Evolutionary conservation across 2,329 filamentous ascomycete species (phyloP), one percentile per base, ranked within the genome.

Genomic region (Eurotiales sp.): DNA sequence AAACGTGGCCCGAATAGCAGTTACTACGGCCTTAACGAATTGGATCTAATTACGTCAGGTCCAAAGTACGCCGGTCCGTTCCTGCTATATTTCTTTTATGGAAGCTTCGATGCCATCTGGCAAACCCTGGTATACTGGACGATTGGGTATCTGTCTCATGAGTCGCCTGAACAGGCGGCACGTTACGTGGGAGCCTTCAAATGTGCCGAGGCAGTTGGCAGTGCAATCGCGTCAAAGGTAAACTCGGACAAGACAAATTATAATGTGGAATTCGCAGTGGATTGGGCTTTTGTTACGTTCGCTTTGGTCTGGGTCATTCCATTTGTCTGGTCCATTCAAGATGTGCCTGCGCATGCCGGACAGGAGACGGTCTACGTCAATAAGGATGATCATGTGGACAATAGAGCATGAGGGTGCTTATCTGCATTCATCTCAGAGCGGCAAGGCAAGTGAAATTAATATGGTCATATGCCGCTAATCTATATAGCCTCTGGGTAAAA

Each of bases 51-150:
- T 55, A 74, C 65, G 11, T 59, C 72, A 25, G 76, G 74, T 29
- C 55, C 65, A 32, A 71, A 76, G 36, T 84, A 79, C 48, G 74
- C 76, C 8, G 84, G 83, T 0, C 83, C 84, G 8, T 84, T 87
- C 59, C 80, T 86, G 60, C 71, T 87, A 10, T 87, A 86, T 72
- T 82, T 87, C 64, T 86, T 85, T 68, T 87, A 86, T 62, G 84
- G 84, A 32, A 77, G 81, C 55, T 85, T 83, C 61, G 85, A 87
- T 62, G 82, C 84, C 1, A 74, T 83, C 15, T 87, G 82, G 82
- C 83, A 87, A 64, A 80, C 79, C 2, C 78, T 73, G 56, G 79
- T 81, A 46, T 85, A 86, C 72, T 86, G 82, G 82, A 61, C 75
- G n/a, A 72, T 77, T 48, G 73, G 75, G 8, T 70, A 74, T 2